phyloP scores from a whole-genome alignment of 2,329 filamentous ascomycete species.

The Escovopsis sp. region DNA sequence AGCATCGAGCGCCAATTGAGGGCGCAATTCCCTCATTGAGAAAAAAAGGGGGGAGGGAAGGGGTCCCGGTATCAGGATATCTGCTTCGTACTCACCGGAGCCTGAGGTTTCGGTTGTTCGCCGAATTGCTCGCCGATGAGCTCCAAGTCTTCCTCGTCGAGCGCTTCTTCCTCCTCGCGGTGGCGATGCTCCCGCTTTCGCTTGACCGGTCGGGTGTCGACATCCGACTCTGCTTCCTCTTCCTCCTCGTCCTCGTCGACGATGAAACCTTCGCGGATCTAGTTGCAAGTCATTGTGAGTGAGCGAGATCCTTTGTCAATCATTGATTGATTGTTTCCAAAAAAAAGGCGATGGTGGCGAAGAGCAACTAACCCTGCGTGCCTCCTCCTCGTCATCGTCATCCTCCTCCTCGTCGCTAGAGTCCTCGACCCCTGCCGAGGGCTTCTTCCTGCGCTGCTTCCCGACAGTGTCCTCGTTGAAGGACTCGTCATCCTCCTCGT shows the following conservation, averaged over 20 bases:
- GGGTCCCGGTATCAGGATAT: conserved; percentile 11
- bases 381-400: conserved; percentile 80
- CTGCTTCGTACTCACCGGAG: conserved; percentile 45
- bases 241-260: conserved; percentile 80
- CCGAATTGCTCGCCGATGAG: conserved; percentile 75
- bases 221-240: conserved; percentile 44
- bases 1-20: neutral
- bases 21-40: neutral
- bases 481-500: conserved; percentile 73
- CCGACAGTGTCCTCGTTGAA: conserved; percentile 59
- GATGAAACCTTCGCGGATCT: conserved; percentile 93
- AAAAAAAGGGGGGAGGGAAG: too few species aligned
- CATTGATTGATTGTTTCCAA: conserved; percentile 2
- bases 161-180: conserved; percentile 70
- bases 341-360: too few species aligned
- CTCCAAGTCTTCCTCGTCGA: conserved; percentile 93
- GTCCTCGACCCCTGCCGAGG: conserved; percentile 45
- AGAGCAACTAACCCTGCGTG: conserved; percentile 44
- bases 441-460: conserved; percentile 33
- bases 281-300: neutral
- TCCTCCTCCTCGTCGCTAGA: conserved; percentile 89
- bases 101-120: conserved; percentile 42
- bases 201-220: conserved; percentile 41
- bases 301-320: too few species aligned
- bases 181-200: conserved; percentile 65